Base-by-base conservation (phyloP, 192 early-diverging fungal species). In the Lobosporangium transversale region DNA sequence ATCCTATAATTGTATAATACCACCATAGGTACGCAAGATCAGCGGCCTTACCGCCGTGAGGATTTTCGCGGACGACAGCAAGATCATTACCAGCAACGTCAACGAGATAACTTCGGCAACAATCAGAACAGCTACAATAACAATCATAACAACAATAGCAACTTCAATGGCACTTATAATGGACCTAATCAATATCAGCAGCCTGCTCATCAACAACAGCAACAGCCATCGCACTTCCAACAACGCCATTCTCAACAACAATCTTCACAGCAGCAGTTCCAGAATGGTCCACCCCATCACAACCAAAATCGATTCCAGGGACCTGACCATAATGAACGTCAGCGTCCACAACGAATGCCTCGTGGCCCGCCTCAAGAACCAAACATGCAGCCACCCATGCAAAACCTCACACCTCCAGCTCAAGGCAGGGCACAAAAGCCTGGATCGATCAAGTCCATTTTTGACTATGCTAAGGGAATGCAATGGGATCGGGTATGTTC, bases 401-500 rank as follows among this genome's bases (percentile, higher is more conserved):
- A 66, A n/a, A 62, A 66, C 24, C 18, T 33, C 3, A 26, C 51
- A 1, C 73, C 58, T 48, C 36, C 64, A 11, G 45, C n/a, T 30
- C 52, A 30, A 11, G 55, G 42, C 47, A 47, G 63, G 45, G 24
- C 31, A 37, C 56, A 42, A 24, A 62, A 58, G 35, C 18, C 58
- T n/a, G 64, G 52, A 0, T 23, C 53, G 10, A 67, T 76, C 53
- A 76, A 76, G 53, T 67, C 57, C 23, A 76, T 76, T 27, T 76
- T 67, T 57, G 73, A 76, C 21, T 76, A 76, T 43, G 73, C 63
- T 10, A 76, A 76, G 51, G 73, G 73, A 26, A 76, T 67, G 73
- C 58, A 65, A 44, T 76, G 73, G 73, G 65, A 76, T 52, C 58
- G 60, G 51, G 73, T 76, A 76, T 35, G 58, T 52, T 7, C 9